phyloP scores from a whole-genome alignment of 192 early-diverging fungal species.

The Chytriomyces confervae region DNA sequence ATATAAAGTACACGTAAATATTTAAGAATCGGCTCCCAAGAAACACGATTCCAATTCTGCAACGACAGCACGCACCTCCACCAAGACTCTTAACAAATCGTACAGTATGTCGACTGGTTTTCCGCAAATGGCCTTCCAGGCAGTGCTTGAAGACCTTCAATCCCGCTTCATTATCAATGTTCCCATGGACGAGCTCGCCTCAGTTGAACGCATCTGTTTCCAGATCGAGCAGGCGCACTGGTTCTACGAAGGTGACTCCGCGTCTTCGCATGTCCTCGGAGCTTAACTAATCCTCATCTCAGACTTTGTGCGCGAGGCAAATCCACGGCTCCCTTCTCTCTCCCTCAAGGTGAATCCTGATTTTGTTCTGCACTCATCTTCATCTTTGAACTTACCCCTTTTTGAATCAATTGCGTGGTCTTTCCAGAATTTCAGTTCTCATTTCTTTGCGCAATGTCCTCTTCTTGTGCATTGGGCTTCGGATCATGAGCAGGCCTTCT shows the following conservation, averaged over 20 bases:
- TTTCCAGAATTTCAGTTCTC: slow-evolving; percentile 48
- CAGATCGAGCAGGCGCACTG: slow-evolving; percentile 99
- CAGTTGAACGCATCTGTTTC: slow-evolving; percentile 96
- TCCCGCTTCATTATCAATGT: slow-evolving; percentile 99
- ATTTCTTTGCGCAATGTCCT: slow-evolving; percentile 89
- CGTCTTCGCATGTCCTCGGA: too few relatives aligned
- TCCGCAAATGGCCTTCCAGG: slow-evolving; percentile 65
- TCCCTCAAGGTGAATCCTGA: slow-evolving; percentile 64
- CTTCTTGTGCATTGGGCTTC: slow-evolving; percentile 86
- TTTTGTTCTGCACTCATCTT: slow-evolving; percentile 35
- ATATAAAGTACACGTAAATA: too few relatives aligned
- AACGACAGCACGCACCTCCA: not conserved
- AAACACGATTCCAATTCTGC: too few relatives aligned
- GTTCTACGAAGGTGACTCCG: slow-evolving; percentile 78
- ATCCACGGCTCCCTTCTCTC: slow-evolving; percentile 79
- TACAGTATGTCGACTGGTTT: slow-evolving; percentile 27
- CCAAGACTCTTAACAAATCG: not conserved
- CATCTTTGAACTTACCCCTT: slow-evolving; percentile 1
- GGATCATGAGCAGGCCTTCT: slow-evolving; percentile 87
- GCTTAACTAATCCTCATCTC: too few relatives aligned
- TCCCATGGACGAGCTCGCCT: slow-evolving; percentile 89
- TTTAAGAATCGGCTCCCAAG: too few relatives aligned
- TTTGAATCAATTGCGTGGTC: not conserved
- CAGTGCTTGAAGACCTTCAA: slow-evolving; percentile 88
- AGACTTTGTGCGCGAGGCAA: slow-evolving; percentile 92